Evolutionary conservation across 1,284 basidiomycete species (phyloP), one percentile per base, ranked within the genome.

Genomic region (Cutaneotrichosporon cavernicola): DNA sequence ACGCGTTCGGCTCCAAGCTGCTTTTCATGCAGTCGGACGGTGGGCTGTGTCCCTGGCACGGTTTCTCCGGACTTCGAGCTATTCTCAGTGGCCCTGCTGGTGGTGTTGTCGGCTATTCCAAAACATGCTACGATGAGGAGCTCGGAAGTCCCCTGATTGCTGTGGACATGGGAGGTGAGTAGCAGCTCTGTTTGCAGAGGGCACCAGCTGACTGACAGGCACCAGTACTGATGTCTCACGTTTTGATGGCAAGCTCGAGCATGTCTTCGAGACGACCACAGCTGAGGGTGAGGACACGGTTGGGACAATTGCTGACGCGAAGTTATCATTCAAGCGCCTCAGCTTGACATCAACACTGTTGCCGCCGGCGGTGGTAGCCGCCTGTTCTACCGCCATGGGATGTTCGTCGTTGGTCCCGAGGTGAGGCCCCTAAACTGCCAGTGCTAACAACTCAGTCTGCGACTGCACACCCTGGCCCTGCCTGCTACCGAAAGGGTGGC

Each of bases 291-390:
- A 61, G 65, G 14, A n/a, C 7, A 7, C 5, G 4, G 22, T 18
- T 9, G 14, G 5, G 16, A 4, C 11, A 31, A 6, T 32, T 6
- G n/a, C 61, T 62, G 53, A 65, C 1, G 87, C 92, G 10, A 89
- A 89, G 1, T 68, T 11, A 66, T 66, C 43, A 90, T 96, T 60
- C 90, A 92, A 72, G 88, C 88, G 5, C 90, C 91, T 0, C 91
- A 94, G 74, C 61, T 70, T 2, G 66, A 68, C 56, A 70, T 70
- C 65, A 73, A 74, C 62, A 76, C 74, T 26, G 76, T 77, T 31
- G 79, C 78, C 7, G 78, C 78, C 0, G 79, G 78, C 6, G 79
- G 79, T 56, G 79, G 79, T 2, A 75, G 73, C 1, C 66, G 73
- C 4, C 66, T 80, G 13, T 75, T 74, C 36, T 80, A 72, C 68